Base-by-base conservation (phyloP, 208 protist species). In the Leishmania turanica region DNA sequence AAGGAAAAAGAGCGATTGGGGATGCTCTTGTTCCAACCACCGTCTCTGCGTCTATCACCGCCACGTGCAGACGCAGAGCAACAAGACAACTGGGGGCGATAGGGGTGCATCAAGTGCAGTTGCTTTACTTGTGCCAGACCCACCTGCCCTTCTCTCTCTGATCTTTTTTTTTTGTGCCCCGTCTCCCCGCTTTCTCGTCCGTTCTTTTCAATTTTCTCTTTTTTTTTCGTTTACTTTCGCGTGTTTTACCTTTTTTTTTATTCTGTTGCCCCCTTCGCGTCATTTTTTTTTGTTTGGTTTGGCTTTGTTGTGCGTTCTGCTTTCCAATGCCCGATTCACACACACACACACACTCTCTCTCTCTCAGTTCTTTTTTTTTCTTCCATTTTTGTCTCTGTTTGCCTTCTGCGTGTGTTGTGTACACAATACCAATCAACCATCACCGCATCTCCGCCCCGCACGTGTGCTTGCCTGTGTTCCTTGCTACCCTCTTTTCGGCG, bases 201-300 rank as follows among this genome's bases (percentile, higher is more conserved):
- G 31, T 62, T 62, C 21, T 45, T 75, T 34, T 47, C 9, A 45
- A 9, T 31, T 62, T 7, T 42, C 15, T 42, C 69, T 37, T 40
- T 40, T 40, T 37, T 31, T 72, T 69, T 34, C 34, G 49, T 81
- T 64, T 78, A 15, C 47, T 54, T 82, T 75, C 3, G 56, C 56
- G 56, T 62, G 56, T 7, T 31, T 62, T 3, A 1, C 31, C 2
- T 72, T 24, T 13, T 27, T n/a, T n/a, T 77, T 76, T 60, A 31
- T 81, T 64, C 21, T n/a, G n/a, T 84, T 79, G 58, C 69, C 37
- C 37, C n/a, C 13, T 31, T 31, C 6, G 2, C 7, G 1, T 62
- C 56, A 31, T 47, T 78, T 79, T 77, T 74, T 62, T 37, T 79
- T 77, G 68, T 62, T 37, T 37, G 0, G 77, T 77, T 74, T 11